Base-by-base conservation (phyloP, 768 basidiomycete genomes). In the Amanita brunnescens region DNA sequence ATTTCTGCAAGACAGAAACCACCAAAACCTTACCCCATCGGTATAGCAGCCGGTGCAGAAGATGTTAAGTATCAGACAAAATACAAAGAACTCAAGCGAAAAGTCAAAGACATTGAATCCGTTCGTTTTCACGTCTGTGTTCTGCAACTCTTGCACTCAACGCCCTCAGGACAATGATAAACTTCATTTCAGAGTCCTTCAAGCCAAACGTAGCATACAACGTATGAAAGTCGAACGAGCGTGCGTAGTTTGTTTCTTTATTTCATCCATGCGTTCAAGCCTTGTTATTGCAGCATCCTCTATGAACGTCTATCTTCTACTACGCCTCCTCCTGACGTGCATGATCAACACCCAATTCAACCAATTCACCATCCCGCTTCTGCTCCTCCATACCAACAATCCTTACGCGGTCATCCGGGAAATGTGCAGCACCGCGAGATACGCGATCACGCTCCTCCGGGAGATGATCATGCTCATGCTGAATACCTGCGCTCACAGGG, bases 171-270 rank as follows among this genome's bases (percentile, higher is more conserved):
- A 91, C 68, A 92, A 92, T 67, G 90, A 91, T 74, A 89, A 84
- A 68, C 76, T 92, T 53, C 79, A 86, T 62, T 80, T 83, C 74
- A 87, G 89, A 65, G 80, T 90, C 33, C 70, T 88, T 24, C 75
- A 83, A 62, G 80, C 88, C 26, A 91, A 87, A 67, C 81, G 83
- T 59, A 84, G 80, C 60, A 89, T 92, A 38, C 87, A 89, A 64
- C 77, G 90, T 37, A 85, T 91, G 79, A 86, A 89, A 67, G 73
- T 92, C 52, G 90, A 92, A 68, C 75, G 90, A 71, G 87, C 88
- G 90, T 91, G 60, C 73, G 88, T 80, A 26, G 20, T 37, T 53
- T 54, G 55, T 54, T 46, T 49, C 51, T 60, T 61, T 49, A 20
- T 54, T 58, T 54, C 33, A 48, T 57, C 50, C 58, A 51, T 5